phyloP scores from a whole-genome alignment of 768 basidiomycete genomes.

The Macrocybe gigantea region DNA sequence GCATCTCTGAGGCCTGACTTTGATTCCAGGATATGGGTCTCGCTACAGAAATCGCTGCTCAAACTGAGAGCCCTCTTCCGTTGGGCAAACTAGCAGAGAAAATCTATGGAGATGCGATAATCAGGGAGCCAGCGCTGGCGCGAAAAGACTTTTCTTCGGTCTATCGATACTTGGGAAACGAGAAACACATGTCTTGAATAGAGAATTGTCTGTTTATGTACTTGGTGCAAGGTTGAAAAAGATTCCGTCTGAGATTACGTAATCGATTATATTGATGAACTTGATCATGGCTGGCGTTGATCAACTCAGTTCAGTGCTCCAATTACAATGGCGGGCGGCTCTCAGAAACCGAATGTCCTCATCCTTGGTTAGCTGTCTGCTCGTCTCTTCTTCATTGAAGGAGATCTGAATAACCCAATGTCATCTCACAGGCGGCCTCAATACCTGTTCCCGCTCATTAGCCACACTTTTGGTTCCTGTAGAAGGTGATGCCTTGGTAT shows the following conservation, averaged over 20 bases:
- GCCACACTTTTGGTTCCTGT: constrained; percentile 62
- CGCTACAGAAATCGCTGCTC: constrained; percentile 57
- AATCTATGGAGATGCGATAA: constrained; percentile 55
- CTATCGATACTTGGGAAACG: constrained; percentile 51
- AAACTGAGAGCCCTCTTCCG: constrained; percentile 47
- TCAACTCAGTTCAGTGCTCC: constrained; percentile 1
- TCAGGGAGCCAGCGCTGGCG: constrained; percentile 51
- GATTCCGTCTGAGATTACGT: constrained; percentile 8
- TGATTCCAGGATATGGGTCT: constrained; percentile 73
- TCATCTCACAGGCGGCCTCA: constrained; percentile 60
- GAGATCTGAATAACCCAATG: constrained; percentile 4
- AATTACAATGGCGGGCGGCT: constrained; percentile 23
- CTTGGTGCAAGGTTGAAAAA: neutral
- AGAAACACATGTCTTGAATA: constrained; percentile 4
- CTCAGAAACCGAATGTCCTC: constrained; percentile 55
- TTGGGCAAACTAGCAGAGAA: constrained; percentile 59
- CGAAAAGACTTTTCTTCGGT: constrained; percentile 79
- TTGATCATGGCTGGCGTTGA: neutral
- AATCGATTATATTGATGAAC: constrained; percentile 10
- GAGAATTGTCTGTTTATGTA: constrained; percentile 2
- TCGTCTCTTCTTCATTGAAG: constrained; percentile 3
- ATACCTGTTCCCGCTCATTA: constrained; percentile 71
- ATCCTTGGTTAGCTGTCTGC: constrained; percentile 59
- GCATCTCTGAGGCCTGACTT: constrained; percentile 3
- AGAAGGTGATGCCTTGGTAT: constrained; percentile 64